phyloP scores from a whole-genome alignment of 2,329 filamentous ascomycete species.

The Pseudogymnoascus sp. region DNA sequence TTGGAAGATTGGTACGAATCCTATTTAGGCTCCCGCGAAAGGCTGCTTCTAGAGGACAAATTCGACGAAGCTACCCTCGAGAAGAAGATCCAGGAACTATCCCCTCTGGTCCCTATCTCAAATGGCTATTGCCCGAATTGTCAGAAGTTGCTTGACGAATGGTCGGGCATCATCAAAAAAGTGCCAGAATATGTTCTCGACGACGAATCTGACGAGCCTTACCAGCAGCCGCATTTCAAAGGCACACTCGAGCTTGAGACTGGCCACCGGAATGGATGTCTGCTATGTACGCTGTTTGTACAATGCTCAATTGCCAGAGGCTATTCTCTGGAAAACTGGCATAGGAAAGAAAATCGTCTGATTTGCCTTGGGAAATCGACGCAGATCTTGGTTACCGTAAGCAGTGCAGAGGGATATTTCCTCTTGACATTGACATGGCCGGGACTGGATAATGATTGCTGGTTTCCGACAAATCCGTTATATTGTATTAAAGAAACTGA shows the following conservation, averaged over 20 bases:
- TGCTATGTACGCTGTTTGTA: background rate
- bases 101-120: background rate
- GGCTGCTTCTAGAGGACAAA: background rate
- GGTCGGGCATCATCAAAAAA: background rate
- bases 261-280: background rate
- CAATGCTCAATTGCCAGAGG: background rate
- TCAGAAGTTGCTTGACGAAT: conserved; percentile 10
- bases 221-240: background rate
- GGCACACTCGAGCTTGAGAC: background rate
- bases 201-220: background rate
- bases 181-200: background rate
- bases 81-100: background rate
- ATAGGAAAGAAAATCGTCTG: background rate
- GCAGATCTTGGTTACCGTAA: background rate
- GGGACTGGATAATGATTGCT: background rate
- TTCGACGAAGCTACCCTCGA: background rate
- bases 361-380: background rate
- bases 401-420: background rate
- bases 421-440: background rate
- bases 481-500: background rate
- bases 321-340: background rate
- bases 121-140: conserved; percentile 8
- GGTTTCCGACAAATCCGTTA: background rate
- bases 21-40: background rate
- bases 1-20: background rate